Base-by-base conservation (phyloP, 768 basidiomycete species). In the Dictyophora rubrovolvata region DNA sequence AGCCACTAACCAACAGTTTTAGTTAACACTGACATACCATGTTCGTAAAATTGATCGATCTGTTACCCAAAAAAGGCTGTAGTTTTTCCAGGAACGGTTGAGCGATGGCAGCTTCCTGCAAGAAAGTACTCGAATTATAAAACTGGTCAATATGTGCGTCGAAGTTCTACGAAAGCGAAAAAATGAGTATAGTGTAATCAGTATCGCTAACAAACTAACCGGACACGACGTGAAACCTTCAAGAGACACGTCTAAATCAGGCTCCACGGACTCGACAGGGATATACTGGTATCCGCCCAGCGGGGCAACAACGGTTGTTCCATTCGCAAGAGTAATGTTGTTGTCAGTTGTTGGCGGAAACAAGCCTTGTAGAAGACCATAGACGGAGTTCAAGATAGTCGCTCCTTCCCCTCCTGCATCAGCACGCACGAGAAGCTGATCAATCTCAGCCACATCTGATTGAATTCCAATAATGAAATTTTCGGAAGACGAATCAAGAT, bases 261-360 rank as follows among this genome's bases (percentile, higher is more conserved):
- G 78, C 52, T 86, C 78, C 14, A 87, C 80, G 8, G 84, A 79
- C 59, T 86, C 77, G 60, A 87, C 84, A n/a, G 90, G 87, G 53
- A 93, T 80, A 63, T 93, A 93, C 71, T 87, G 86, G 67, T 87
- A 89, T 8, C 88, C 88, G 17, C 68, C 70, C 1, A 87, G 69
- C 4, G 88, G 86, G 10, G 78, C 82, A 2, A 69, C 68, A 58
- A 89, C 69, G 11, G 69, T 77, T 1, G 83, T 76, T 1, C 84
- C 82, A 65, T 90, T 85, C 1, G 87, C 83, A n/a, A 89, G 73
- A 0, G 78, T 79, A 12, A 74, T 79, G 18, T 72, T 79, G 53
- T 77, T 78, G 21, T 67, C 75, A 10, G 75, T 72, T 67, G 75
- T 79, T 2, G 72, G 69, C 1, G 86, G 87, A 71, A 78, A 85